These are phyloP conservation scores for Meira nashicola DNA, from an alignment of 1,284 basidiomycete genomes.

Conservation along the genomic window DNA sequence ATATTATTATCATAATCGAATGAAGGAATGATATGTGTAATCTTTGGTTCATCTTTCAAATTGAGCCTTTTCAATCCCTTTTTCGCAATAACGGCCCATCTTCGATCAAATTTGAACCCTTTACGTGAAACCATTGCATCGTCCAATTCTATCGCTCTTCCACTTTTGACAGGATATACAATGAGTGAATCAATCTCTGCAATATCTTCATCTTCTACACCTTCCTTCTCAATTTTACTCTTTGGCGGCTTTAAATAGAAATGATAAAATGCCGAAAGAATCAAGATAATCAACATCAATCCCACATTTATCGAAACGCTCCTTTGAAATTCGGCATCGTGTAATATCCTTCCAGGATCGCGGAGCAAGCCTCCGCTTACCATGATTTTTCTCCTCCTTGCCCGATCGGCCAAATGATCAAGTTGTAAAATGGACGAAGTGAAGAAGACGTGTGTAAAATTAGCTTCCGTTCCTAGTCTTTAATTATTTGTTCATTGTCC, in stretches of 20 bases:
- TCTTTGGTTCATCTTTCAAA: slow-evolving; percentile 27
- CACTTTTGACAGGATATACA: slow-evolving; percentile 41
- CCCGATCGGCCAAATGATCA: background rate
- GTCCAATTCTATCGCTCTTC: slow-evolving; percentile 21
- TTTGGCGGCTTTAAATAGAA: background rate
- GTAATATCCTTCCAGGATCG: background rate
- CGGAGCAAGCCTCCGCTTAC: slow-evolving; percentile 5
- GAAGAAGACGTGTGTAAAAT: too few species aligned
- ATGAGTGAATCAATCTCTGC: slow-evolving; percentile 27
- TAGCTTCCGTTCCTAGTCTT: too few species aligned
- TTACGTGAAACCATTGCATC: slow-evolving; percentile 17
- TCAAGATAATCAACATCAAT: background rate
- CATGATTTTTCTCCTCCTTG: background rate
- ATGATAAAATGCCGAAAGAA: slow-evolving; percentile 5
- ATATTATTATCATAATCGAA: slow-evolving; percentile 18
- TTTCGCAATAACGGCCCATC: slow-evolving; percentile 32
- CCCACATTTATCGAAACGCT: background rate
- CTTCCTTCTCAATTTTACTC: background rate
- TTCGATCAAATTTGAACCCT: slow-evolving; percentile 35
- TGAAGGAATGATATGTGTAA: slow-evolving; percentile 25
- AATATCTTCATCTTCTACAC: slow-evolving; percentile 27
- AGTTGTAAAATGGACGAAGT: background rate
- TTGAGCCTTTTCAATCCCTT: slow-evolving; percentile 17
- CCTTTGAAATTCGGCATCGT: background rate
- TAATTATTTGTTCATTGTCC: background rate